phyloP scores from a whole-genome alignment of 2,329 filamentous ascomycete species.

The Rutstroemia sp. region DNA sequence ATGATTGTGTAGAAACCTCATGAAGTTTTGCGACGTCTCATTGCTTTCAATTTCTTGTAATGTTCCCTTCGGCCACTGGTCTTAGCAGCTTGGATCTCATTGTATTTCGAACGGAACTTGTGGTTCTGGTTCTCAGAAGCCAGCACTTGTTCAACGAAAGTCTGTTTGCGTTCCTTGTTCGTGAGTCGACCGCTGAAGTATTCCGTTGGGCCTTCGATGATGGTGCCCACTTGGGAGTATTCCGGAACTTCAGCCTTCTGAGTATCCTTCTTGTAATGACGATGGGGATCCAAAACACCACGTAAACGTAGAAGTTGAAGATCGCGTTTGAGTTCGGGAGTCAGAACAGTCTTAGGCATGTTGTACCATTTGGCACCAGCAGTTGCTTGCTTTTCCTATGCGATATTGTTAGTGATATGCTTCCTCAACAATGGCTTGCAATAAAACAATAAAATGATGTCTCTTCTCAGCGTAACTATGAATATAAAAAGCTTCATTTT shows the following conservation, averaged over 20 bases:
- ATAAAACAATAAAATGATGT: constrained; percentile 1
- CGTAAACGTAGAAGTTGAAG: constrained; percentile 86
- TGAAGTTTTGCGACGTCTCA: neutral
- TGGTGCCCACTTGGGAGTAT: constrained; percentile 78
- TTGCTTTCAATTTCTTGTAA: constrained; percentile 69
- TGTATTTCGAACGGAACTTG: constrained; percentile 83
- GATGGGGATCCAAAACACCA: constrained; percentile 78
- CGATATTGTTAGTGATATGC: constrained; percentile 15
- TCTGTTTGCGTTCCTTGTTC: constrained; percentile 82
- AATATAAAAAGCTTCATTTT: constrained; percentile 49
- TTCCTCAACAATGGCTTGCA: constrained; percentile 9
- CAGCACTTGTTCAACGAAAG: constrained; percentile 78
- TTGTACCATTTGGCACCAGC: constrained; percentile 83
- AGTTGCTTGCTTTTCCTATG: constrained; percentile 43
- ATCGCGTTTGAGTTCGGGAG: constrained; percentile 79
- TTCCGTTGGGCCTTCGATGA: constrained; percentile 83
- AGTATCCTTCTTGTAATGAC: constrained; percentile 56
- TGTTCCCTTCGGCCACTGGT: constrained; percentile 81
- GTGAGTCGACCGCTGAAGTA: constrained; percentile 74
- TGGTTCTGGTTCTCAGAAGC: constrained; percentile 55
- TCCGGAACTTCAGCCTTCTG: constrained; percentile 62
- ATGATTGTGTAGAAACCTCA: neutral
- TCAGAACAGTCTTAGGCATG: constrained; percentile 76
- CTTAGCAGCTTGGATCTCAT: constrained; percentile 74
- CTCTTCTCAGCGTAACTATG: constrained; percentile 65